Evolutionary conservation across 176 grass and related monocot genomes (phyloP).

Genomic region (Cenchrus purpureus): DNA sequence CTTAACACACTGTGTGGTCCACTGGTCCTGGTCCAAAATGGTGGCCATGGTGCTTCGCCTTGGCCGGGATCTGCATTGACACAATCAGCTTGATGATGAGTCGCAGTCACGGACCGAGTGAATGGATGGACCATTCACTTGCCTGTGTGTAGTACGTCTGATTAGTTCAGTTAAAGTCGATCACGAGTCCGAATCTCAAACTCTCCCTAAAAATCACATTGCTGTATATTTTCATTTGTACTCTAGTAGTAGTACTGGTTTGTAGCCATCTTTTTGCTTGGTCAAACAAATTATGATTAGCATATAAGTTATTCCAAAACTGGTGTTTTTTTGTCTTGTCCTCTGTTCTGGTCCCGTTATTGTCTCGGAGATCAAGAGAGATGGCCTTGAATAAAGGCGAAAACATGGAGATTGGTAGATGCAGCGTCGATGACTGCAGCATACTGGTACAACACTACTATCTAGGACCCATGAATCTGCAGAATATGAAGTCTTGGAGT

Average conservation of each 20-base stretch:
- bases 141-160: neutral
- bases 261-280: neutral
- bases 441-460: neutral
- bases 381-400: neutral
- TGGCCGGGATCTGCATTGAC: neutral
- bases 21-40: conserved; percentile 33
- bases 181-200: neutral
- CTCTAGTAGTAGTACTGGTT: neutral
- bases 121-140: neutral
- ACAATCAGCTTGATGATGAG: neutral
- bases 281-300: conserved; percentile 13
- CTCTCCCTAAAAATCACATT: neutral
- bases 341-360: neutral
- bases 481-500: neutral
- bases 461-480: neutral
- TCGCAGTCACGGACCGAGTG: neutral
- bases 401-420: neutral
- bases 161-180: neutral
- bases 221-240: too few species aligned
- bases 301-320: neutral
- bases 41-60: conserved; percentile 6
- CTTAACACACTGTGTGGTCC: conserved; percentile 24
- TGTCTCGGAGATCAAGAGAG: neutral
- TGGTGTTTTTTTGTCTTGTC: neutral
- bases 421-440: neutral